Evolutionary conservation across 2,329 filamentous ascomycete genomes (phyloP).

Genomic region (Dendrostoma leiphaemia): DNA sequence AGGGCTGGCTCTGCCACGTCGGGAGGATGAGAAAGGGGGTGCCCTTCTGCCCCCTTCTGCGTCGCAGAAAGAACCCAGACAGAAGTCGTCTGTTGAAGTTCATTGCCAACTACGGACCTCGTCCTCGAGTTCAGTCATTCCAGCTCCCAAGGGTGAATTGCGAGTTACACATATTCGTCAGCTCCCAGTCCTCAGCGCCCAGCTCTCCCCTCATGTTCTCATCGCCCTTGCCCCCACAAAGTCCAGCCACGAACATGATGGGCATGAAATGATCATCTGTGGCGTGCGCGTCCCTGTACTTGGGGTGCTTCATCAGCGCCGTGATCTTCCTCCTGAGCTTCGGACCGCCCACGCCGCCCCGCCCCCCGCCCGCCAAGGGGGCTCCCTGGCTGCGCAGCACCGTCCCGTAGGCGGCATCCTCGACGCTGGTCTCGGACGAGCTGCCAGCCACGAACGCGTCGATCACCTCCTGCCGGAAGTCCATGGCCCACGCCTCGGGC

Average conservation of each 20-base stretch:
- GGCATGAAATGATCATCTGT: constrained; percentile 72
- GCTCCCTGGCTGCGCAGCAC: constrained; percentile 20
- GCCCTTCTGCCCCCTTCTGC: too few species aligned
- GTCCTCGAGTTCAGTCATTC: constrained; percentile 22
- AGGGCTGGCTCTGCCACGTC: too few species aligned
- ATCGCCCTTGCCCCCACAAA: constrained; percentile 48
- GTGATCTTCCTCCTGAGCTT: constrained; percentile 53
- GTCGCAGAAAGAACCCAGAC: too few species aligned
- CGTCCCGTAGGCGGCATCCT: constrained; percentile 18
- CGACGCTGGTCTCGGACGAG: constrained; percentile 15
- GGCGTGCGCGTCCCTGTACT: constrained; percentile 63
- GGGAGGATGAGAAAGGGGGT: too few species aligned
- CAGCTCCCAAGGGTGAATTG: constrained; percentile 54
- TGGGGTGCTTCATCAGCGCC: constrained; percentile 66
- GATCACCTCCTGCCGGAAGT: constrained; percentile 64
- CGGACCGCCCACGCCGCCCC: constrained; percentile 41
- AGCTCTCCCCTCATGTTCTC: constrained; percentile 38
- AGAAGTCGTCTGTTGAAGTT: too few species aligned
- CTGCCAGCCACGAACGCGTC: constrained; percentile 53
- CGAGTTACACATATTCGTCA: constrained; percentile 63
- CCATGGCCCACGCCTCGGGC: constrained; percentile 58
- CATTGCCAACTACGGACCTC: too few species aligned
- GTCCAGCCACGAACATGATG: constrained; percentile 60
- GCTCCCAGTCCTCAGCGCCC: constrained; percentile 63
- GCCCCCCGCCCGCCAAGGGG: constrained; percentile 18